Evolutionary conservation across 2,329 filamentous ascomycete genomes (phyloP), one percentile per base, ranked within the genome.

Genomic region (Tolypocladium inflatum): DNA sequence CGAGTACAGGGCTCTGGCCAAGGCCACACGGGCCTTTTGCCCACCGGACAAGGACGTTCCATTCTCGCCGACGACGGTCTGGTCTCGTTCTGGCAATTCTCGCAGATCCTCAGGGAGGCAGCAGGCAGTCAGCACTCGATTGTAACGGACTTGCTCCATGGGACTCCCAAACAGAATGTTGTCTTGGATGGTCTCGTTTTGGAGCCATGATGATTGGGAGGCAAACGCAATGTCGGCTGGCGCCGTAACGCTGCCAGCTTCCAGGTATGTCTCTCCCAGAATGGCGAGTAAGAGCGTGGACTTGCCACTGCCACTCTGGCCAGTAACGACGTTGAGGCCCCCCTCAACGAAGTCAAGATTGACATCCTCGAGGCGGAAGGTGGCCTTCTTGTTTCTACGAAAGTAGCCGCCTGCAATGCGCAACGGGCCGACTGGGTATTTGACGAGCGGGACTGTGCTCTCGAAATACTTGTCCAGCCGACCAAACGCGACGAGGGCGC

Each of bases 1-100:
- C 1, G 81, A 84, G 66, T 85, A 85, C 1, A 85, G 66, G 8
- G 81, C 79, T 58, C 82, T 74, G 1, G 82, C 82, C 39, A 85
- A 67, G 15, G 81, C 80, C 41, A 84, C 78, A 7, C 81, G 75
- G 37, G 80, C 80, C 61, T 81, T 81, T 61, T 84, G 81, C 0
- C 81, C 81, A 26, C 81, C 81, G 0, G 80, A 83, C 10, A 84
- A 68, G 4, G 80, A 80, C 7, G 80, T 76, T 0, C 80, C 81
- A 56, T 79, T 80, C 64, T 82, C 80, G 3, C 80, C 81, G 10
- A 83, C 78, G 39, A 76, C 68, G 0, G 80, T 83, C 60, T 74
- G 66, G 63, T 84, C 81, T 11, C 79, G 74, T 9, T 75, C 70
- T 0, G 77, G 72, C 43, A 84, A 73, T 58, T 82, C 77, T 23